Evolutionary conservation across 176 grass and related monocot genomes (phyloP), one percentile per base, ranked within the genome.

Genomic region (Ensete glaucum): DNA sequence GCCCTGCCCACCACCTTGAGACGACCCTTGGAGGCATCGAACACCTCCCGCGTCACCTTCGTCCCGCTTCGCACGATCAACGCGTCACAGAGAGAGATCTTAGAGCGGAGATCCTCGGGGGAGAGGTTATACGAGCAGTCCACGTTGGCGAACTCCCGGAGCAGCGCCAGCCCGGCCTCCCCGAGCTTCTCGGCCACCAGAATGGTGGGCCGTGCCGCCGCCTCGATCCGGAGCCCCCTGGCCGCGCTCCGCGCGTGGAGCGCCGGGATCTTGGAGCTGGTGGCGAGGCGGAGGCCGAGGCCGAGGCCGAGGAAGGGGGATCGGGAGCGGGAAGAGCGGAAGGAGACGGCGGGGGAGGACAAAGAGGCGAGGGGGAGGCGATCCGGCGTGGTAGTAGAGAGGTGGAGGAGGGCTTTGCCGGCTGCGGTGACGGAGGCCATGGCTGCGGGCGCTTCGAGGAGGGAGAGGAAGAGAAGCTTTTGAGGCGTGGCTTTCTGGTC

Each of bases 21-120:
- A 13, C 72, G 52, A 23, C 72, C 72, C 23, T 58, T 74, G 1
- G 72, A 54, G 23, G 72, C 72, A 6, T 74, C 72, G 25, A 74
- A 74, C 72, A 74, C 72, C 22, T 74, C 72, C 72, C 72, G 53
- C 72, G 72, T 74, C 23, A 74, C 72, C 53, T 74, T 74, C 23
- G 72, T 74, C 72, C 72, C 72, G 72, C 72, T 74, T 2, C 72
- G 53, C 52, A 74, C 72, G 12, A 74, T 29, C 14, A 74, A 21
- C 22, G 72, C 72, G 72, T 74, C 72, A n/a, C 72, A 74, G 23
- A 74, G 72, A 0, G 72, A 74, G 72, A 74, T 74, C 72, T 74
- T 74, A 14, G 72, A 11, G 53, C 72, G 57, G 53, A 74, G 72
- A 11, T 74, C 72, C 72, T 74, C 53, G 48, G 72, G 53, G 14